A percentile compares a stretch with the other conserved stretches of the same genome.
Conservation (phyloP, 768 basidiomycete species). For the Mycena leptocephala region DNA sequence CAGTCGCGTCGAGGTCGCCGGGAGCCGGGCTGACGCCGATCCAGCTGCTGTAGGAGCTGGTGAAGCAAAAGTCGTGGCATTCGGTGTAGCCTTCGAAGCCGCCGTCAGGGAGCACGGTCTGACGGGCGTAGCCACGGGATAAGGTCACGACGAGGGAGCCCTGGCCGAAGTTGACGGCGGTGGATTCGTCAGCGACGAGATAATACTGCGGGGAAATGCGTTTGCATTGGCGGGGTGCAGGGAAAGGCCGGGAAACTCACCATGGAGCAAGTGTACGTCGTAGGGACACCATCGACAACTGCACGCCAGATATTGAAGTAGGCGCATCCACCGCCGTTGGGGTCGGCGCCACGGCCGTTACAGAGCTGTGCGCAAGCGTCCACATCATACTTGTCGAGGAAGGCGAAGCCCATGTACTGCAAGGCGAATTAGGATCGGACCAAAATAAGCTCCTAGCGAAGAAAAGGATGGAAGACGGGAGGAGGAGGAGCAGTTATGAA, state of each 20-base stretch:
- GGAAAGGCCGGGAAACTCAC: neutral
- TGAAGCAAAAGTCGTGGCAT: conserved; percentile 61
- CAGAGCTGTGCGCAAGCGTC: conserved; percentile 61
- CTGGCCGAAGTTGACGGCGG: too few species aligned
- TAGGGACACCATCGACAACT: too few species aligned
- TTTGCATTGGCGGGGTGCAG: neutral
- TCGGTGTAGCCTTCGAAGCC: too few species aligned
- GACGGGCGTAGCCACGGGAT: too few species aligned
- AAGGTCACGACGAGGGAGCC: too few species aligned
- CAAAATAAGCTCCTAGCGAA: neutral
- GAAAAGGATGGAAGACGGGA: neutral
- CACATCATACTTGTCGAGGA: conserved; percentile 64
- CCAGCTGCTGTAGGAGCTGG: conserved; percentile 55
- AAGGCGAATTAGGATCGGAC: conserved; percentile 13
- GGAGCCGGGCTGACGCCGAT: conserved; percentile 51
- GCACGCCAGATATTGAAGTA: too few species aligned
- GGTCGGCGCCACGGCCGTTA: too few species aligned
- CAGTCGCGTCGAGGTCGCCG: conserved; percentile 60
- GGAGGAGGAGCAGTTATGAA: neutral
- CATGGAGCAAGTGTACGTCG: too few species aligned
- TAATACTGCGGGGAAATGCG: conserved; percentile 55
- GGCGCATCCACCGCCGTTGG: too few species aligned
- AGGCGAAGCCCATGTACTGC: conserved; percentile 68
- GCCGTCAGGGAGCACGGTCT: too few species aligned
- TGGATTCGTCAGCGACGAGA: too few species aligned